Conservation (phyloP, 2,329 filamentous ascomycete genomes). For the Fusarium aywerte region DNA sequence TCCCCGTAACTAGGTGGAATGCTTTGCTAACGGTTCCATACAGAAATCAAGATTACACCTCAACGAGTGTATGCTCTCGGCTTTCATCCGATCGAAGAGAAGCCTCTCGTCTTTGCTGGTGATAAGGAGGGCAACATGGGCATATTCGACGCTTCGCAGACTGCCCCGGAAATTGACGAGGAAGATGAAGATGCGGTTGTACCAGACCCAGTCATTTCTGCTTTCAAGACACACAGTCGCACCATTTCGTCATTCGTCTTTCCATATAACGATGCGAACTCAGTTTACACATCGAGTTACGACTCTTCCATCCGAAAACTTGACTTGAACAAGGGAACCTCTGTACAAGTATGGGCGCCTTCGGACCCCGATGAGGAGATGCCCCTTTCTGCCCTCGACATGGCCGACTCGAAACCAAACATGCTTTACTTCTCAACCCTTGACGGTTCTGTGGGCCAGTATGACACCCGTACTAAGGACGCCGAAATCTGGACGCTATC, state of each 20-base stretch:
- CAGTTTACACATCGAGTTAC: constrained; percentile 87
- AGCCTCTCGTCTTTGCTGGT: constrained; percentile 89
- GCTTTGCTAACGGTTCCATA: not conserved
- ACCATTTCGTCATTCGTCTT: constrained; percentile 90
- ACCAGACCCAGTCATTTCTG: constrained; percentile 82
- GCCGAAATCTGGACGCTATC: constrained; percentile 79
- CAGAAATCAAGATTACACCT: constrained; percentile 90
- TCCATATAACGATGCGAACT: constrained; percentile 75
- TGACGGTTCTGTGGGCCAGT: constrained; percentile 80
- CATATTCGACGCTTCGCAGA: constrained; percentile 88
- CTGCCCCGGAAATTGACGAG: constrained; percentile 66
- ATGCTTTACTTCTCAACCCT: constrained; percentile 89
- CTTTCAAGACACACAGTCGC: constrained; percentile 87
- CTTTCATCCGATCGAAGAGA: constrained; percentile 88
- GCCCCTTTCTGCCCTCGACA: constrained; percentile 85
- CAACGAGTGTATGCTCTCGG: constrained; percentile 87
- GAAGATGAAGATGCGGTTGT: constrained; percentile 75
- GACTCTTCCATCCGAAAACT: constrained; percentile 91
- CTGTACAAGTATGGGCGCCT: constrained; percentile 84
- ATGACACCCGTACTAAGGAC: constrained; percentile 75
- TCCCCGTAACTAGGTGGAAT: no score
- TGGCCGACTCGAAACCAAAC: constrained; percentile 76
- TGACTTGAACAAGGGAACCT: constrained; percentile 82
- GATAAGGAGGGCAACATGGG: constrained; percentile 94
- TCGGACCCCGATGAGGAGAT: constrained; percentile 74